Percentiles rank a stretch among this genome's conserved stretches.
phyloP scores from a whole-genome alignment of 352 stramenopile species.

The Pythium aquatile region DNA sequence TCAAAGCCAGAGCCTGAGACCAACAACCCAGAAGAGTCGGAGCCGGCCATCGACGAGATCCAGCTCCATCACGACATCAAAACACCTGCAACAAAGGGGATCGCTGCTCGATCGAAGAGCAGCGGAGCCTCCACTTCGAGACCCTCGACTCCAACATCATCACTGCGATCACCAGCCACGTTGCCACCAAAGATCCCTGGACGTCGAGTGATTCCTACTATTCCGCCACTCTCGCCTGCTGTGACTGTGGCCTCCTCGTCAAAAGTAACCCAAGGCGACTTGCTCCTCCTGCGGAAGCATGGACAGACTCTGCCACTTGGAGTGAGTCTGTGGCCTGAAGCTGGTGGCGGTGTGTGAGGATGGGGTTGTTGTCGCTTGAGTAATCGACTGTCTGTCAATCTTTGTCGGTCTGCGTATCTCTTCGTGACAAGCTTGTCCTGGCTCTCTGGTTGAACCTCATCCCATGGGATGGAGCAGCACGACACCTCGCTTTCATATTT shows the following conservation, averaged over 20 bases:
- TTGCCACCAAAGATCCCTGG: constrained; percentile 24
- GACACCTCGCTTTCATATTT: neutral
- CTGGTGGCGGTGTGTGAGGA: neutral
- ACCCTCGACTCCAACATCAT: neutral
- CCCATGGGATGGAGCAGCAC: neutral
- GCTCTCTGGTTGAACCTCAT: neutral
- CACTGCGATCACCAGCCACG: neutral
- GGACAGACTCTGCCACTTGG: constrained; percentile 12
- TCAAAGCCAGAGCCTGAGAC: neutral
- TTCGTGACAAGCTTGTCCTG: neutral
- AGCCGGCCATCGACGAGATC: neutral
- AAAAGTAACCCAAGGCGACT: constrained; percentile 14
- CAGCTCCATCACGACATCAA: neutral
- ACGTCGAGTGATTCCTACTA: neutral
- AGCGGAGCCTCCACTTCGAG: neutral
- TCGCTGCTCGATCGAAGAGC: constrained; percentile 10
- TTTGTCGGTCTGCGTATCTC: neutral
- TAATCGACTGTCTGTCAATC: neutral
- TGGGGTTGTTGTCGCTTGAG: neutral
- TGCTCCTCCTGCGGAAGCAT: constrained; percentile 21
- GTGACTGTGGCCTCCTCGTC: neutral
- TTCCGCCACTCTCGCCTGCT: neutral
- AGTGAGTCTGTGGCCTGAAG: constrained; percentile 13
- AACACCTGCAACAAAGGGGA: constrained; percentile 8
- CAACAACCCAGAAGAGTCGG: neutral